phyloP scores from a whole-genome alignment of 345 rosid species.

The Gynandropsis gynandra region DNA sequence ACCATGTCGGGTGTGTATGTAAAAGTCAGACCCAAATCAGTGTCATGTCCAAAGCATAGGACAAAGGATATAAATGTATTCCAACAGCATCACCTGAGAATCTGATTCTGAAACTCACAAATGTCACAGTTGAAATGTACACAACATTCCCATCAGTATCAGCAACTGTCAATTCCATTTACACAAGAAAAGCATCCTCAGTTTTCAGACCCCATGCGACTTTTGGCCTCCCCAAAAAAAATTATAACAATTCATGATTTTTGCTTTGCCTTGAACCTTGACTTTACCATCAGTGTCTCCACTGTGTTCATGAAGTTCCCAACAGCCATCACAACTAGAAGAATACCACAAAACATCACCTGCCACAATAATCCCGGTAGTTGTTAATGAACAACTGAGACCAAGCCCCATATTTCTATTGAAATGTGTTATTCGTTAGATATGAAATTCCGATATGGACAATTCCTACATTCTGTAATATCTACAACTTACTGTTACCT shows the following conservation, averaged over 20 bases:
- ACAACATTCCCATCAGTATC: slow-evolving; percentile 17
- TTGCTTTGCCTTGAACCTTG: slow-evolving; percentile 94
- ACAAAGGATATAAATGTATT: background rate
- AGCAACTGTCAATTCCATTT: slow-evolving; percentile 23
- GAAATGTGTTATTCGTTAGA: background rate
- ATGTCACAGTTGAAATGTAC: slow-evolving; percentile 14
- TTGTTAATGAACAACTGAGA: background rate
- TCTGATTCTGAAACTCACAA: slow-evolving; percentile 14
- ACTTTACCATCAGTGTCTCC: slow-evolving; percentile 70
- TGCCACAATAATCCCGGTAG: slow-evolving; percentile 30
- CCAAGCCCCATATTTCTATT: background rate
- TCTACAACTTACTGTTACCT: too few relatives aligned
- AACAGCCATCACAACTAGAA: slow-evolving; percentile 81
- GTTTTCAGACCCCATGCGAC: slow-evolving; percentile 4
- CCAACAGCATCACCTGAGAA: background rate
- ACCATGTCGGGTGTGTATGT: too few relatives aligned
- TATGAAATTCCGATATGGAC: slow-evolving; percentile 1
- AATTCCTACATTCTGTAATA: too few relatives aligned
- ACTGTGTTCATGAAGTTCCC: slow-evolving; percentile 89
- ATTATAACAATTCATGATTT: too few relatives aligned
- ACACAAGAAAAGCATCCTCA: slow-evolving; percentile 13
- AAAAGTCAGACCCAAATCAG: too few relatives aligned
- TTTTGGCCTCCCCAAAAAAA: slow-evolving; percentile 21
- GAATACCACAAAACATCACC: slow-evolving; percentile 74
- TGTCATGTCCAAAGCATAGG: too few relatives aligned